Evolutionary conservation across 2,329 filamentous ascomycete species (phyloP).

Genomic region (Cryoendolithus antarcticus): DNA sequence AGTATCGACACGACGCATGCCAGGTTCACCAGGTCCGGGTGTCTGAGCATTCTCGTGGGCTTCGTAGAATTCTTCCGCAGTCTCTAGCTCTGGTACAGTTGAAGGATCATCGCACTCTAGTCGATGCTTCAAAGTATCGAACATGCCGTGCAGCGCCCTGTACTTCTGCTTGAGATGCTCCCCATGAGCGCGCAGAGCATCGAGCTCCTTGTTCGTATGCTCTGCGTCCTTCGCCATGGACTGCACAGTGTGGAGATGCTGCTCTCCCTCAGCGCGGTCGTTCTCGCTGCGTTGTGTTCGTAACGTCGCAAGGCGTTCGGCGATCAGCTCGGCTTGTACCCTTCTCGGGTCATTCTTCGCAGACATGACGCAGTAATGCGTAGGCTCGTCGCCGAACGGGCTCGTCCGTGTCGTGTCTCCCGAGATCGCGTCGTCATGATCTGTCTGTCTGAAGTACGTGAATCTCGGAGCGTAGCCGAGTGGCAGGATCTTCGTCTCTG

Average conservation of each 20-base stretch:
- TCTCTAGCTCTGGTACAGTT: slow-evolving; percentile 30
- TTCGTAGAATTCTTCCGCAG: slow-evolving; percentile 33
- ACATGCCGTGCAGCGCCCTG: slow-evolving; percentile 45
- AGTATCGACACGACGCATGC: slow-evolving; percentile 42
- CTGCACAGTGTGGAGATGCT: slow-evolving; percentile 51
- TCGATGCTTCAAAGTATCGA: slow-evolving; percentile 45
- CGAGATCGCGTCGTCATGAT: slow-evolving; percentile 68
- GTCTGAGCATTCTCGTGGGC: slow-evolving; percentile 35
- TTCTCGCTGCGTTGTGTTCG: slow-evolving; percentile 68
- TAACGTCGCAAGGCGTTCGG: slow-evolving; percentile 66
- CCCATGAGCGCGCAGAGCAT: slow-evolving; percentile 43
- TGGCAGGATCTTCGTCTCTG: slow-evolving; percentile 86
- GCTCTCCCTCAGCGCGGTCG: slow-evolving; percentile 57
- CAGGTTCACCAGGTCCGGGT: slow-evolving; percentile 28
- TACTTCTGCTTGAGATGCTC: slow-evolving; percentile 45
- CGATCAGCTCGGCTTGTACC: slow-evolving; percentile 77
- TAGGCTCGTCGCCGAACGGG: slow-evolving; percentile 84
- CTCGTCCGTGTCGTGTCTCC: slow-evolving; percentile 75
- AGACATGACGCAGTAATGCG: slow-evolving; percentile 92
- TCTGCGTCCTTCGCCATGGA: slow-evolving; percentile 39
- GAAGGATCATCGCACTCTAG: slow-evolving; percentile 45
- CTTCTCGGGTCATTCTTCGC: slow-evolving; percentile 59
- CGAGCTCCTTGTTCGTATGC: slow-evolving; percentile 38
- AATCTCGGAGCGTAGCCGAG: slow-evolving; percentile 87
- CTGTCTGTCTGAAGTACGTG: slow-evolving; percentile 94